phyloP scores from a whole-genome alignment of 371 early-diverging fungal genomes.

The Amoeboaphelidium occidentale region DNA sequence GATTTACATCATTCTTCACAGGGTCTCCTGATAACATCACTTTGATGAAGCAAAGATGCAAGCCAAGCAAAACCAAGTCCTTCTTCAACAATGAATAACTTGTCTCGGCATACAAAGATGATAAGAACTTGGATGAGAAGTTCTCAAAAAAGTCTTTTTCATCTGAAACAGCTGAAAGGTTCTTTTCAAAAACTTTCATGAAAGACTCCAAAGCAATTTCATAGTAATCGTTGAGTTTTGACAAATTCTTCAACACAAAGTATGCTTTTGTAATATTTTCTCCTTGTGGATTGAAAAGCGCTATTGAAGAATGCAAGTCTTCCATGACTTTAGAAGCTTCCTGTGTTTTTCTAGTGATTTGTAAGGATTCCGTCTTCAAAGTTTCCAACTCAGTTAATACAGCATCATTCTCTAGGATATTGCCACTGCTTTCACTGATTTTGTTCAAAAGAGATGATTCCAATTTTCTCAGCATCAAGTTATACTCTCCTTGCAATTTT shows the following conservation, averaged over 20 bases:
- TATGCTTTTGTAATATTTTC: constrained; percentile 73
- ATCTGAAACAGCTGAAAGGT: no score
- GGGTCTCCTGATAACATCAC: no score
- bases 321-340: constrained; percentile 84
- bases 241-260: constrained; percentile 85
- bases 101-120: no score
- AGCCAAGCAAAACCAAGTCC: no score
- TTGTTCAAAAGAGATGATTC: constrained; percentile 82
- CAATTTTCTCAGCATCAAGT: constrained; percentile 63
- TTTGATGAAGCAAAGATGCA: no score
- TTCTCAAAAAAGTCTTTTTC: no score
- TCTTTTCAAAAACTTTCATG: constrained; percentile 72
- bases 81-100: no score
- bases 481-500: constrained; percentile 88
- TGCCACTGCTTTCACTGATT: constrained; percentile 78
- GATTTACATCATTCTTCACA: no score
- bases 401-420: constrained; percentile 86
- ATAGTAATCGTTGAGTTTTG: constrained; percentile 71
- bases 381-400: constrained; percentile 81
- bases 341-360: constrained; percentile 67
- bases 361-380: constrained; percentile 81
- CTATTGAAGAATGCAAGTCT: constrained; percentile 77
- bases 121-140: no score
- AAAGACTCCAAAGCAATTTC: constrained; percentile 95
- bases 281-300: constrained; percentile 71